Percentiles rank a stretch among this genome's conserved stretches.
These are phyloP conservation scores for Magnaporthiopsis rhizophila DNA, from an alignment of 2,329 filamentous ascomycete species.

Conservation along the genomic window DNA sequence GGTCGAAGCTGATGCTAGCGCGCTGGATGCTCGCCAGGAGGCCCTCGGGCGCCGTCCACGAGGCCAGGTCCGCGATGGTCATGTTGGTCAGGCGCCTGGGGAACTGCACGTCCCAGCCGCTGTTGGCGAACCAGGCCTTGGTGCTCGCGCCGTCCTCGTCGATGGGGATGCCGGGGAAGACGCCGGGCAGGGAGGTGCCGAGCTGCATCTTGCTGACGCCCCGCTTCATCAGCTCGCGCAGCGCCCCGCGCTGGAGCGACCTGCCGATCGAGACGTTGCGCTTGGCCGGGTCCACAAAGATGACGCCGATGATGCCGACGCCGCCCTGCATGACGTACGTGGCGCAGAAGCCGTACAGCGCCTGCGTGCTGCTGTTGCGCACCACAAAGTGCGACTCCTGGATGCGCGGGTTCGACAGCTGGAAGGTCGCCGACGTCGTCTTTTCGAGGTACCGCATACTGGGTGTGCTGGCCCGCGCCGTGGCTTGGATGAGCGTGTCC, in stretches of 20 bases:
- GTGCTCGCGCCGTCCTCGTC: constrained; percentile 34
- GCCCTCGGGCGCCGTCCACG: constrained; percentile 70
- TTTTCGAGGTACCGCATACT: constrained; percentile 55
- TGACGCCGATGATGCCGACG: constrained; percentile 71
- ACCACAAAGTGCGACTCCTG: constrained; percentile 86
- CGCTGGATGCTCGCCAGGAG: constrained; percentile 65
- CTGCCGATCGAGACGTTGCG: constrained; percentile 85
- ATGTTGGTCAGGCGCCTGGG: constrained; percentile 56
- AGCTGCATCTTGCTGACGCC: constrained; percentile 75
- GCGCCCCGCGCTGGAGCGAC: constrained; percentile 77
- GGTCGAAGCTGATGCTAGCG: constrained; percentile 70
- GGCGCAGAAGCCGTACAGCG: constrained; percentile 84
- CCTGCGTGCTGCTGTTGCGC: constrained; percentile 84
- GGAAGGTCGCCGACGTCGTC: constrained; percentile 61
- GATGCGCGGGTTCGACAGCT: constrained; percentile 61
- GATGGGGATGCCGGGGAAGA: constrained; percentile 75
- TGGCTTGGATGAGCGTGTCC: constrained; percentile 63
- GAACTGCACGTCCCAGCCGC: constrained; percentile 74
- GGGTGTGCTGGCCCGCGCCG: constrained; percentile 59
- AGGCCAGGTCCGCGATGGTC: constrained; percentile 61
- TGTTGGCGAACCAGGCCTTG: constrained; percentile 78
- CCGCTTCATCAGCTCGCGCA: constrained; percentile 63
- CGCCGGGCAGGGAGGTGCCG: constrained; percentile 71
- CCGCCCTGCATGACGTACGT: constrained; percentile 70
- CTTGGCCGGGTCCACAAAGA: constrained; percentile 84